A percentile compares a stretch with the other conserved stretches of the same genome.
phyloP scores from a whole-genome alignment of 345 rosid genomes.

The Viola odorata region DNA sequence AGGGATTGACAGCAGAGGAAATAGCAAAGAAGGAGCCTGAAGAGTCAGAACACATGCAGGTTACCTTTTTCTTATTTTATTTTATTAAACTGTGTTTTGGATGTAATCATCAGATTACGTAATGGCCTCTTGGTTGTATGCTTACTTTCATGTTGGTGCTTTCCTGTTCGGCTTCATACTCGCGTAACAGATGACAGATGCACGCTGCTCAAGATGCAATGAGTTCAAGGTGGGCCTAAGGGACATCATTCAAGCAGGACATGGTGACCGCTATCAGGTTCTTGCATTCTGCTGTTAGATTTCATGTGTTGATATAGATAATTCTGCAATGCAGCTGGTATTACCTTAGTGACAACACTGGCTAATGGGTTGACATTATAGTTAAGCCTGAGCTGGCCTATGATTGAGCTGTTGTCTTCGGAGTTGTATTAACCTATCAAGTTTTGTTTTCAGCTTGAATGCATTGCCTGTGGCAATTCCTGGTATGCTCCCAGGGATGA shows the following conservation, averaged over 20 bases:
- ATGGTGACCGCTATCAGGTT: slow-evolving; percentile 95
- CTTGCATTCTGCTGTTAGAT: background rate
- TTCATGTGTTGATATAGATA: no score
- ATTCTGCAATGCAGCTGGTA: no score
- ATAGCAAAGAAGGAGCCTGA: slow-evolving; percentile 79
- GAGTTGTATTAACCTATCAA: no score
- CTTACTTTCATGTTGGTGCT: background rate
- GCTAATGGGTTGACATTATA: no score
- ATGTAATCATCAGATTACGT: background rate
- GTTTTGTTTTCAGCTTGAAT: slow-evolving; percentile 60
- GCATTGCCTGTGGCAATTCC: slow-evolving; percentile 72
- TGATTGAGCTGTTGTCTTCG: no score
- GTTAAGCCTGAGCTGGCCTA: no score
- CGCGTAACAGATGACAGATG: slow-evolving; percentile 61
- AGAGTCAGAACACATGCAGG: slow-evolving; percentile 77
- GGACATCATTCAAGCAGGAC: slow-evolving; percentile 97
- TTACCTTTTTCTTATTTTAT: slow-evolving; percentile 14
- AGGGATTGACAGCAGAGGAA: slow-evolving; percentile 88
- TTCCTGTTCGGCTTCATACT: slow-evolving; percentile 3
- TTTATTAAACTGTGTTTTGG: background rate
- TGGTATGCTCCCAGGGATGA: slow-evolving; percentile 96
- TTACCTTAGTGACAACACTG: no score
- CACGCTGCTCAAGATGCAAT: slow-evolving; percentile 74
- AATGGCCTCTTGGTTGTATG: background rate
- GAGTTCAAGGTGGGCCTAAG: slow-evolving; percentile 65